These are phyloP conservation scores for Cytospora chrysosperma DNA, from an alignment of 2,329 filamentous ascomycete genomes.

Conservation along the genomic window DNA sequence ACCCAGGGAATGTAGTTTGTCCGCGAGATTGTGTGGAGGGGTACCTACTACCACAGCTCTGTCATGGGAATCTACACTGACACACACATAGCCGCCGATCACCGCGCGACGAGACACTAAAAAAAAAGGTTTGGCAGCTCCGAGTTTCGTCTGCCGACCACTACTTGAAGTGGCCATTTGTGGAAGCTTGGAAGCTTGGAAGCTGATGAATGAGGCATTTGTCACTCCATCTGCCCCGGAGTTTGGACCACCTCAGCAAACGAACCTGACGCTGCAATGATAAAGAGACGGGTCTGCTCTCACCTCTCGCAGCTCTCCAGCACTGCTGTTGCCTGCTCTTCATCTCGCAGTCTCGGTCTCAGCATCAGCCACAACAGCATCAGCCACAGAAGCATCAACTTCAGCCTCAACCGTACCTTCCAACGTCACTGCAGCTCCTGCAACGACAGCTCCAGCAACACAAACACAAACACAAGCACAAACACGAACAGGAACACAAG, in stretches of 20 bases:
- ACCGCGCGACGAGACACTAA: neutral
- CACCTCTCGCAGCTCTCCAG: constrained; percentile 5
- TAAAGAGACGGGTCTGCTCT: constrained; percentile 21
- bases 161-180: no score
- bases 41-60: no score
- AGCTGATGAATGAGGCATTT: neutral
- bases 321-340: constrained; percentile 1
- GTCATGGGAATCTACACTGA: neutral
- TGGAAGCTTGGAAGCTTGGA: no score
- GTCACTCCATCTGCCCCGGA: neutral
- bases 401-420: neutral
- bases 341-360: neutral
- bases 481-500: constrained; percentile 15
- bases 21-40: neutral
- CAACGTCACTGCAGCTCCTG: constrained; percentile 3
- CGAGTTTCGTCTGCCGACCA: neutral
- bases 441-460: neutral
- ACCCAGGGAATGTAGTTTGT: neutral
- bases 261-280: constrained; percentile 9
- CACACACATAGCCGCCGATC: neutral
- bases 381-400: constrained; percentile 1
- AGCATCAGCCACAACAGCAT: neutral
- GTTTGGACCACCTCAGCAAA: neutral
- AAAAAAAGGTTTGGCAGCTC: neutral
- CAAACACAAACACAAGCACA: constrained; percentile 15